Evolutionary conservation across 441 rosid genomes (phyloP).

Genomic region (Francoa sonchifolia): DNA sequence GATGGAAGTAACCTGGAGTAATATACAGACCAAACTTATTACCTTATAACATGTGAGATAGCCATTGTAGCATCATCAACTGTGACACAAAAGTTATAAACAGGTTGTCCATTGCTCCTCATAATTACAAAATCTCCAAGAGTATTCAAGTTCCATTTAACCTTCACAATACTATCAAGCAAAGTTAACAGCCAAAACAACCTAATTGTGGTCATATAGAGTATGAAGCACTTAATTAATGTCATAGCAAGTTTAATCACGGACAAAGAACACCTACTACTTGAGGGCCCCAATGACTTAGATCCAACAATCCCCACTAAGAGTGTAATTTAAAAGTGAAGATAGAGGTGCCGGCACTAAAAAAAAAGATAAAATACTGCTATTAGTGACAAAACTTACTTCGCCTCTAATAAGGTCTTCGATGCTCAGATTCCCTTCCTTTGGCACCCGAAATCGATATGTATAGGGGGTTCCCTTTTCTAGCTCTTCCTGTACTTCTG

Average conservation of each 20-base stretch:
- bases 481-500: slow-evolving; percentile 61
- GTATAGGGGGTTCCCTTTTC: slow-evolving; percentile 72
- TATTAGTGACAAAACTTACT: slow-evolving; percentile 35
- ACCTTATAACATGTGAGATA: slow-evolving; percentile 93
- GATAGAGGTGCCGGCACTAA: too few relatives aligned
- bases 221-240: background rate
- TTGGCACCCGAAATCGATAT: slow-evolving; percentile 75
- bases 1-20: background rate
- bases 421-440: slow-evolving; percentile 67
- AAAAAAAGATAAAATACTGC: too few relatives aligned
- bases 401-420: slow-evolving; percentile 79
- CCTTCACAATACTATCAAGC: slow-evolving; percentile 61
- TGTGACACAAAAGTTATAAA: slow-evolving; percentile 90
- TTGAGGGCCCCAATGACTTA: too few relatives aligned
- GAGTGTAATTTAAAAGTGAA: too few relatives aligned
- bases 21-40: slow-evolving; percentile 7
- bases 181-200: slow-evolving; percentile 26
- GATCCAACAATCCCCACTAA: too few relatives aligned
- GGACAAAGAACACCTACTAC: too few relatives aligned
- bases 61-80: slow-evolving; percentile 98
- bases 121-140: slow-evolving; percentile 94
- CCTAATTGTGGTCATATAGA: background rate
- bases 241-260: too few relatives aligned
- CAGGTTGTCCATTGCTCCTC: slow-evolving; percentile 98
- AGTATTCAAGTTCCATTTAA: slow-evolving; percentile 80